Evolutionary conservation across 306 rosid species (phyloP).

Genomic region (Malus domestica): DNA sequence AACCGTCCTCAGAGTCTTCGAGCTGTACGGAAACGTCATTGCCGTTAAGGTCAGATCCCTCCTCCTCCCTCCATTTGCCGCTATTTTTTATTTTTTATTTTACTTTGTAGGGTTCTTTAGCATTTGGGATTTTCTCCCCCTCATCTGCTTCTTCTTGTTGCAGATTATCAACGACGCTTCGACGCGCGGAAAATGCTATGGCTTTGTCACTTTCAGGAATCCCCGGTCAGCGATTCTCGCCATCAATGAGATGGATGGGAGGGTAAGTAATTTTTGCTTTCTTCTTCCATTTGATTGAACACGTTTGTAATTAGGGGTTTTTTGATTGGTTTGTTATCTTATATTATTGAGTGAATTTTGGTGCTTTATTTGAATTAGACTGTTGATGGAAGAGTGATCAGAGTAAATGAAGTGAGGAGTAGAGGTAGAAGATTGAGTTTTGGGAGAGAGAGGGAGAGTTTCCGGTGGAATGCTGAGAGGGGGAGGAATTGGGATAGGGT

Average conservation of each 20-base stretch:
- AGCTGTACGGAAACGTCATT: constrained; percentile 68
- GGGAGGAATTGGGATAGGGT: constrained; percentile 49
- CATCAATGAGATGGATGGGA: constrained; percentile 84
- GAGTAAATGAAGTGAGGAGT: constrained; percentile 70
- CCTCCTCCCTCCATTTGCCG: not conserved
- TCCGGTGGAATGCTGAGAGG: constrained; percentile 40
- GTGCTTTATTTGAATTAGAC: constrained; percentile 41
- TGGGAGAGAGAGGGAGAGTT: constrained; percentile 59
- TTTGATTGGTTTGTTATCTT: constrained; percentile 14
- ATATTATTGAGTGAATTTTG: constrained; percentile 8
- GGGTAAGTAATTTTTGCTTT: constrained; percentile 36
- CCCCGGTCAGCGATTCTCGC: constrained; percentile 89
- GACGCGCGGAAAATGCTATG: constrained; percentile 80
- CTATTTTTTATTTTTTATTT: not conserved
- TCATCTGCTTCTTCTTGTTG: not conserved
- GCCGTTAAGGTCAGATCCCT: constrained; percentile 67
- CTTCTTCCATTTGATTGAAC: not conserved
- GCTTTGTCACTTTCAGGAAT: constrained; percentile 79
- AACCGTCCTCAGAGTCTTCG: constrained; percentile 55
- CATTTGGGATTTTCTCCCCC: not conserved
- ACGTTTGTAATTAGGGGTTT: not conserved
- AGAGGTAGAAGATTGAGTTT: constrained; percentile 66
- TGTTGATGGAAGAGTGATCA: constrained; percentile 69
- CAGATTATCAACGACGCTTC: constrained; percentile 84
- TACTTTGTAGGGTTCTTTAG: not conserved